Conservation (phyloP, 805 yeast genomes). For the Spathaspora sp. region DNA sequence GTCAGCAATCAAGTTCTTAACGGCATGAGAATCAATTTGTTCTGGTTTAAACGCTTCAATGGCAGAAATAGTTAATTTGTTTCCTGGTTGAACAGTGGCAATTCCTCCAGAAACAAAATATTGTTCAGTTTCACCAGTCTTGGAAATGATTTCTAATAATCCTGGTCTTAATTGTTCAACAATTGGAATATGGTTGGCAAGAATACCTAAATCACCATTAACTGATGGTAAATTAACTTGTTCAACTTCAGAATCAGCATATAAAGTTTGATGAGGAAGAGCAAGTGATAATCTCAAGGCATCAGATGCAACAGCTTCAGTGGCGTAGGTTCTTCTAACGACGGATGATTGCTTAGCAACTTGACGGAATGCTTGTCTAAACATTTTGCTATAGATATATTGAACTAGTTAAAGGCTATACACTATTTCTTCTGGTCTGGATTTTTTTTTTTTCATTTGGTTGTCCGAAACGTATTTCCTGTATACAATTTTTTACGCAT, state of each 20-base stretch:
- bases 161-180: slow-evolving; percentile 97
- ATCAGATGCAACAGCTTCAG: slow-evolving; percentile 57
- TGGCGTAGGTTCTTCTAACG: slow-evolving; percentile 86
- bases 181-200: slow-evolving; percentile 96
- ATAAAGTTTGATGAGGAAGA: slow-evolving; percentile 78
- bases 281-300: slow-evolving; percentile 85
- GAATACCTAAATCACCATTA: slow-evolving; percentile 93
- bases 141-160: slow-evolving; percentile 84
- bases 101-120: slow-evolving; percentile 95
- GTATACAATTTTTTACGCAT: slow-evolving; percentile 10
- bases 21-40: slow-evolving; percentile 74
- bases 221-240: slow-evolving; percentile 94
- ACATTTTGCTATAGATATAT: slow-evolving; percentile 36
- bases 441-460: slow-evolving; percentile 1
- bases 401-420: not conserved
- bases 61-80: slow-evolving; percentile 84
- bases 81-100: slow-evolving; percentile 94
- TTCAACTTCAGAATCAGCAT: slow-evolving; percentile 50
- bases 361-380: slow-evolving; percentile 62
- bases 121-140: slow-evolving; percentile 66
- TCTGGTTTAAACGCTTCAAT: slow-evolving; percentile 94
- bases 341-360: slow-evolving; percentile 53
- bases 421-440: not conserved
- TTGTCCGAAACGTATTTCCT: slow-evolving; percentile 6
- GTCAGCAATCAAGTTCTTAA: slow-evolving; percentile 79